Percentiles rank a stretch among this genome's conserved stretches.
Evolutionary conservation across 208 protist species (phyloP).

Genomic region (Phytomonas sp.): DNA sequence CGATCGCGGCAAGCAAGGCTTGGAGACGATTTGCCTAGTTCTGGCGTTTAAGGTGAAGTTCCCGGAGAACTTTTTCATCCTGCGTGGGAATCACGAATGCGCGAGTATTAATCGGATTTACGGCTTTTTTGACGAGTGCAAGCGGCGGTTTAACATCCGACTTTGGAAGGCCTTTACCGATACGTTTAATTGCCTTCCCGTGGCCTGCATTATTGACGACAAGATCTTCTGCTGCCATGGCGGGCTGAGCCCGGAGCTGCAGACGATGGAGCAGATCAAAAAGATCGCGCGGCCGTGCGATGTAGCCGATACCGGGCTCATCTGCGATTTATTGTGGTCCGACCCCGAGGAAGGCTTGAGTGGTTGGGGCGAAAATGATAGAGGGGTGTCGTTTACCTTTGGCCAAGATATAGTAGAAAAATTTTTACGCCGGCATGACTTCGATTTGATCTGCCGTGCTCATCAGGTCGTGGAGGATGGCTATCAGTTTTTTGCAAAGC

Average conservation of each 20-base stretch:
- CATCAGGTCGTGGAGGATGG: slow-evolving; percentile 96
- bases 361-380: slow-evolving; percentile 90
- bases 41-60: slow-evolving; percentile 99
- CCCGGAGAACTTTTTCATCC: slow-evolving; percentile 99
- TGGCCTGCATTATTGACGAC: slow-evolving; percentile 98
- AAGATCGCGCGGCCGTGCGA: slow-evolving; percentile 96
- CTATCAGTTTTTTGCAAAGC: slow-evolving; percentile 95
- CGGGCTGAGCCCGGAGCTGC: slow-evolving; percentile 95
- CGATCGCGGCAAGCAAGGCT: slow-evolving; percentile 97
- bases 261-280: slow-evolving; percentile 94
- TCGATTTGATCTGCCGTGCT: slow-evolving; percentile 95
- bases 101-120: slow-evolving; percentile 99
- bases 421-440: slow-evolving; percentile 94
- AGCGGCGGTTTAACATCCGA: slow-evolving; percentile 97
- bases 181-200: slow-evolving; percentile 98
- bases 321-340: slow-evolving; percentile 99
- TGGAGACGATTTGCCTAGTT: slow-evolving; percentile 97
- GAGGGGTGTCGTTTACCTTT: slow-evolving; percentile 90
- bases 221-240: slow-evolving; percentile 99
- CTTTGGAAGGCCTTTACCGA: slow-evolving; percentile 99
- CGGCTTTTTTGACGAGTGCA: slow-evolving; percentile 99
- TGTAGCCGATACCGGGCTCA: slow-evolving; percentile 97
- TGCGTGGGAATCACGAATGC: slow-evolving; percentile 99
- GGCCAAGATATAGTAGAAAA: slow-evolving; percentile 89
- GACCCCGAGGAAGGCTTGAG: slow-evolving; percentile 96